Base-by-base conservation (phyloP, 2,329 filamentous ascomycete species). In the Neoarthrinium moseri region DNA sequence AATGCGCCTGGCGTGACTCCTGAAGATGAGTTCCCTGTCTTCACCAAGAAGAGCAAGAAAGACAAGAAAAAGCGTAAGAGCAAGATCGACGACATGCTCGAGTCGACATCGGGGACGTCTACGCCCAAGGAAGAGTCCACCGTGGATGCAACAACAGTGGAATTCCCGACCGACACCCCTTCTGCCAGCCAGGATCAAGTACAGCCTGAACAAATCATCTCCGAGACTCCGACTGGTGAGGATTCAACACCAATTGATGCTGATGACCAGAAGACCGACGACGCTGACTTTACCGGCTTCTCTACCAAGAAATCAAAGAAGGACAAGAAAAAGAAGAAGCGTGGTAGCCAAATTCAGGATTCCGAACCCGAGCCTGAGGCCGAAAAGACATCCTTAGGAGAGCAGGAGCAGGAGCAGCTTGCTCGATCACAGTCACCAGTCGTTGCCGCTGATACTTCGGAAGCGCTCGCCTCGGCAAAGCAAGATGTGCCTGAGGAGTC, bases 301-400 rank as follows among this genome's bases (percentile, higher is more conserved):
- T 26, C 47, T 18, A 17, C 33, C 29, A 46, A 49, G 34, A 64
- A 67, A 47, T 52, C 42, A 35, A 65, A 65, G 51, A 67, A 65
- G 48, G 64, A 61, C 43, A 66, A 65, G 48, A 64, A 67, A 53
- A 55, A 52, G 44, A 53, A 59, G 33, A 66, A 57, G 40, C 42
- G 44, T 15, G 35, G 44, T 20, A 46, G 38, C 43, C 41, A 35
- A n/a, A 29, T 20, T 20, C 30, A 35, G 12, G 41, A 44, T 10
- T 13, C 32, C 15, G 41, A 44, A 10, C 22, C 32, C 13, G 21
- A 33, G 20, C 13, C 13, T 13, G 26, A n/a, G 27, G 18, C 17
- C 15, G 33, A 12, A 17, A 24, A 29, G 6, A 12, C 37, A 27
- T 23, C 8, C 6, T 13, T 24, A 15, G 12, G 6, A 17, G 8